Conservation (phyloP, 345 rosid genomes). For the Eucalyptus polyanthemos region DNA sequence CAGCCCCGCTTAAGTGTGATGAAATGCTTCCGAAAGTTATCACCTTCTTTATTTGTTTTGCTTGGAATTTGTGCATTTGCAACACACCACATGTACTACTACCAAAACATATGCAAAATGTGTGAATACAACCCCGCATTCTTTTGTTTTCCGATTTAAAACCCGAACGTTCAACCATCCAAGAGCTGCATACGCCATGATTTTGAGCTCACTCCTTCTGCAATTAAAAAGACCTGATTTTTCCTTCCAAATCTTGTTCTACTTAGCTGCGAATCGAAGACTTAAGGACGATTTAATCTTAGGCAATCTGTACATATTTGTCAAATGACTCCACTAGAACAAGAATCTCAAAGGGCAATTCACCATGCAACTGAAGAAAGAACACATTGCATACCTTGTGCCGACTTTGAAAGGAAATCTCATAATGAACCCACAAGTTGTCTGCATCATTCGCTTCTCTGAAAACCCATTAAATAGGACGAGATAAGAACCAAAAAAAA, state of each 20-base stretch:
- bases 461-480: background rate
- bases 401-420: background rate
- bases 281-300: background rate
- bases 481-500: background rate
- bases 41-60: background rate
- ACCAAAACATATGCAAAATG: background rate
- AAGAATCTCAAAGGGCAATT: background rate
- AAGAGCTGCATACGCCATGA: background rate
- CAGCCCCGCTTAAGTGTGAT: background rate
- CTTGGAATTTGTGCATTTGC: background rate
- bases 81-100: background rate
- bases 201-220: background rate
- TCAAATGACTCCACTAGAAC: constrained; percentile 7
- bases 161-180: background rate
- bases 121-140: background rate
- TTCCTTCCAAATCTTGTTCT: background rate
- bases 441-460: background rate
- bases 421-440: background rate
- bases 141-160: background rate
- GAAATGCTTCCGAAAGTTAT: background rate
- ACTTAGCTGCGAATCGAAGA: background rate
- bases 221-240: background rate
- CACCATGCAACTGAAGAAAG: background rate
- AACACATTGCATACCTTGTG: background rate
- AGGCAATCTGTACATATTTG: background rate